phyloP scores from a whole-genome alignment of 2,329 filamentous ascomycete genomes.

The Bipolaris cookei region DNA sequence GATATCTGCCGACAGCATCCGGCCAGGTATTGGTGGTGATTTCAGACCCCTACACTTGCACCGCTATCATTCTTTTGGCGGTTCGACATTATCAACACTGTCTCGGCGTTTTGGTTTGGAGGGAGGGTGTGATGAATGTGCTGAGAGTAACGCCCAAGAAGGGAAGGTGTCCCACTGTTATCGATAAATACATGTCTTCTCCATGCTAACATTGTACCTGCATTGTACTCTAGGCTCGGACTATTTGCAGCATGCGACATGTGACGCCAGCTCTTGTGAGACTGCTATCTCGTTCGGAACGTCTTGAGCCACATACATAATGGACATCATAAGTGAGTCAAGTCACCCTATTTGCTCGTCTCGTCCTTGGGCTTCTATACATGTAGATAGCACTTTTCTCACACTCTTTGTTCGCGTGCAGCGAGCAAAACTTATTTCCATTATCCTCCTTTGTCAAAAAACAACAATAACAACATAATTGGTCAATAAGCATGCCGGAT shows the following conservation, averaged over 20 bases:
- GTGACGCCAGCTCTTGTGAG: background rate
- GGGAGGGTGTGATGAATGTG: background rate
- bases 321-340: background rate
- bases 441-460: background rate
- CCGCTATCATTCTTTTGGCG: no score
- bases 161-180: slow-evolving; percentile 9
- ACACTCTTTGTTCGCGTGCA: background rate
- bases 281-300: background rate
- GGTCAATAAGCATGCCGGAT: background rate
- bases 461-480: background rate
- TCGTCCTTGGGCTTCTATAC: background rate
- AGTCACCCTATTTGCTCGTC: background rate
- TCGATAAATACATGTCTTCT: slow-evolving; percentile 10
- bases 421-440: background rate
- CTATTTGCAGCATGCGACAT: background rate
- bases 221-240: background rate
- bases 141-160: slow-evolving; percentile 3
- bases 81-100: no score
- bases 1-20: no score
- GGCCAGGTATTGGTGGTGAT: no score
- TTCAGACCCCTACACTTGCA: no score
- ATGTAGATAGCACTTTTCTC: background rate
- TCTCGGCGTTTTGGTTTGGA: no score
- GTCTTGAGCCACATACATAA: no score
- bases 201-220: background rate